Evolutionary conservation across 371 early-diverging fungal genomes (phyloP).

Genomic region (Lichtheimia hyalospora): DNA sequence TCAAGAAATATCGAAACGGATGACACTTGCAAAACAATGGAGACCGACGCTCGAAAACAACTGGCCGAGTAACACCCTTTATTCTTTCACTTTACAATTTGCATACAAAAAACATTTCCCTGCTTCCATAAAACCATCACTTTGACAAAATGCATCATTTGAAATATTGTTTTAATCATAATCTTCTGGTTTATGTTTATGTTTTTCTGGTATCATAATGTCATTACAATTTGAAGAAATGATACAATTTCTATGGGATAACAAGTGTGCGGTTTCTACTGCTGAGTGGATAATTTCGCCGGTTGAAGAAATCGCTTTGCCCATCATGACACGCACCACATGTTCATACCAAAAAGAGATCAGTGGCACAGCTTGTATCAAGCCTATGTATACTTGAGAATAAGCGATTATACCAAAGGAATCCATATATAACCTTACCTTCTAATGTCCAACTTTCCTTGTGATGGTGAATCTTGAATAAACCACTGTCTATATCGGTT

Average conservation of each 20-base stretch:
- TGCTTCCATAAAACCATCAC: too few relatives aligned
- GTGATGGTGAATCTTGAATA: slow-evolving; percentile 16
- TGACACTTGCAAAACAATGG: slow-evolving; percentile 25
- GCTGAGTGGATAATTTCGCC: slow-evolving; percentile 12
- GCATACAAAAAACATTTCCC: neutral
- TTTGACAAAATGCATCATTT: too few relatives aligned
- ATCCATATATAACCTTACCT: slow-evolving; percentile 13
- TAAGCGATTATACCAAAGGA: neutral
- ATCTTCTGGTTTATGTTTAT: too few relatives aligned
- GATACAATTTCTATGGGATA: too few relatives aligned
- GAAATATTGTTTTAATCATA: too few relatives aligned
- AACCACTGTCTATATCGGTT: slow-evolving; percentile 22
- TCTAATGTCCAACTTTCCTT: slow-evolving; percentile 28
- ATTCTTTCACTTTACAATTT: neutral
- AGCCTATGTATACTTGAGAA: slow-evolving; percentile 2
- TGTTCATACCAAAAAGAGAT: slow-evolving; percentile 14
- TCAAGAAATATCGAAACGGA: slow-evolving; percentile 21
- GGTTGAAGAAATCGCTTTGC: slow-evolving; percentile 11
- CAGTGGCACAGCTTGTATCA: slow-evolving; percentile 11
- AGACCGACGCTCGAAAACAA: slow-evolving; percentile 23
- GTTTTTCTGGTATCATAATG: too few relatives aligned
- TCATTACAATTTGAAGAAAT: too few relatives aligned
- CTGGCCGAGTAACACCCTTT: slow-evolving; percentile 9
- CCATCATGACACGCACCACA: slow-evolving; percentile 12
- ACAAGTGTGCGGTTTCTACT: slow-evolving; percentile 1